Evolutionary conservation across 2,329 filamentous ascomycete genomes (phyloP), one percentile per base, ranked within the genome.

Genomic region (Colletotrichum higginsianum): DNA sequence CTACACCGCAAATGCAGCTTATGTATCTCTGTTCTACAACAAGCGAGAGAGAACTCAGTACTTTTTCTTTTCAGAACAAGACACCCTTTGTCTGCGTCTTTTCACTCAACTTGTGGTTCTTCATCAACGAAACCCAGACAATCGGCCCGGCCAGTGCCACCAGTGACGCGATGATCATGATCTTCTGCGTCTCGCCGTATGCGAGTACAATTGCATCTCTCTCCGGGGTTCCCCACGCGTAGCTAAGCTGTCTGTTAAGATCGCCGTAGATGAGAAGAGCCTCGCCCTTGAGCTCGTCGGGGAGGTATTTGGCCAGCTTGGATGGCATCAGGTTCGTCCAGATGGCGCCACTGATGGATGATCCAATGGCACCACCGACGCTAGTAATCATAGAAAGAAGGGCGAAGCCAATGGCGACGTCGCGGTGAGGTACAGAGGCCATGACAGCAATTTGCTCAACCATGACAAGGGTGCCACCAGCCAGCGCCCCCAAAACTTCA

Each of bases 121-220:
- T 73, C 42, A 73, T 56, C 52, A 71, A 56, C 12, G 52, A 66
- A 56, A 71, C 57, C 71, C 67, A 64, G 2, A 71, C 3, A 7
- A 71, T 26, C 11, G 67, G 60, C 12, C 61, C 66, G 4, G 61
- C 42, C 8, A 71, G 38, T n/a, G 58, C 57, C 23, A 65, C 47
- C 13, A 67, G 46, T 15, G 62, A 66, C 8, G 80, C 80, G 62
- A 80, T 78, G 38, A 82, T 77, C 81, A 83, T 82, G 44, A 78
- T 74, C 15, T 79, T 80, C 78, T 88, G 86, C 5, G 84, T 81
- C 47, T 84, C 82, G 1, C 81, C 85, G 68, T 88, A 89, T 0
- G 86, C 84, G 57, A 79, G 68, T 40, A 84, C 80, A 61, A 87
- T 86, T 2, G 80, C 86, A 21, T 79, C 71, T 18, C 86, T 78